Evolutionary conservation across 2,329 filamentous ascomycete genomes (phyloP).

Genomic region (Epicoccum sorghinum): DNA sequence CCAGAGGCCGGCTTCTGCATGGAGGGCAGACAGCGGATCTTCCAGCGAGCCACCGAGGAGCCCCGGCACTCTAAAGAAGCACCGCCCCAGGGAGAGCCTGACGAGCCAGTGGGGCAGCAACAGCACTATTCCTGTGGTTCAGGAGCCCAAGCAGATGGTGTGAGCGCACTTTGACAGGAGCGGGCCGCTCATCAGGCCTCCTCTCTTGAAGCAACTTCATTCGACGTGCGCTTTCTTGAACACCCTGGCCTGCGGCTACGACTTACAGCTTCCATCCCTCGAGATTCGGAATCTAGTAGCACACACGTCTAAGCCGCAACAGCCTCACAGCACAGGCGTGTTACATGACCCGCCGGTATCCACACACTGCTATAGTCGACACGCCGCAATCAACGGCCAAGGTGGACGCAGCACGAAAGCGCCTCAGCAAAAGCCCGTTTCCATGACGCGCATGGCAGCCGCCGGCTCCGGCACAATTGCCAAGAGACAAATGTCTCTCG

Average conservation of each 20-base stretch:
- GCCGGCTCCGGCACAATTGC: neutral
- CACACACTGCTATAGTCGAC: neutral
- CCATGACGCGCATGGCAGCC: neutral
- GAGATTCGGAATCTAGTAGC: neutral
- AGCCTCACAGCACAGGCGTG: neutral
- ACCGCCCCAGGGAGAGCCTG: slow-evolving; percentile 10
- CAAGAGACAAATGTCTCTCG: neutral
- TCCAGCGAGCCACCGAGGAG: slow-evolving; percentile 11
- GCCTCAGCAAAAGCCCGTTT: neutral
- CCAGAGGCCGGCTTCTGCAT: slow-evolving; percentile 12
- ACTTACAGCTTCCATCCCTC: no score
- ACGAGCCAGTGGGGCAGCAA: slow-evolving; percentile 27
- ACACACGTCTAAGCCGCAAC: neutral
- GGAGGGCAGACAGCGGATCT: slow-evolving; percentile 24
- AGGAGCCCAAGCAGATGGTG: slow-evolving; percentile 34
- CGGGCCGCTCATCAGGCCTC: neutral
- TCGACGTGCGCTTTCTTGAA: neutral
- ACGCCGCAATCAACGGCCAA: neutral
- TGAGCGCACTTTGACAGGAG: slow-evolving; percentile 9
- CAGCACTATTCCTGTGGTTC: slow-evolving; percentile 16
- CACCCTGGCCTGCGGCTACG: neutral
- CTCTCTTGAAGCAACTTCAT: neutral
- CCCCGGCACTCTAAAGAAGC: slow-evolving; percentile 14
- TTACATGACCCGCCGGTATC: neutral
- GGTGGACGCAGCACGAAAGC: neutral